Evolutionary conservation across 2,329 filamentous ascomycete genomes (phyloP).

Genomic region (Aspergillus sp.): DNA sequence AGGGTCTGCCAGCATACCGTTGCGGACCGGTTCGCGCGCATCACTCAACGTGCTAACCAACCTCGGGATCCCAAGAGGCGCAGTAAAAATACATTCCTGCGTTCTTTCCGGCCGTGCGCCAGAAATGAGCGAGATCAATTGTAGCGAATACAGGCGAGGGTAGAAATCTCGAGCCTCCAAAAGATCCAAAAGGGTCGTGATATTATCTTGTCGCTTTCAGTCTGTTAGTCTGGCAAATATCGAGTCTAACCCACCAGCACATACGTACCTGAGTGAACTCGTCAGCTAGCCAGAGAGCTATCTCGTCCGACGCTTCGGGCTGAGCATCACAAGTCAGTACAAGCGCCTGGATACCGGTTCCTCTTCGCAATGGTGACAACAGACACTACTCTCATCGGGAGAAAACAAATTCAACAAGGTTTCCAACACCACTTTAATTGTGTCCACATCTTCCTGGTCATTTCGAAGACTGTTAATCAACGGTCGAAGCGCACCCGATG

Average conservation of each 20-base stretch:
- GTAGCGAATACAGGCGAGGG: slow-evolving; percentile 79
- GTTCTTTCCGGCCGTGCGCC: slow-evolving; percentile 80
- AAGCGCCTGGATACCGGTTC: neutral
- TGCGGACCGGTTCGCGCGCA: slow-evolving; percentile 73
- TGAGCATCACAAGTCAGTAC: slow-evolving; percentile 36
- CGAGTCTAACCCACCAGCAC: slow-evolving; percentile 1
- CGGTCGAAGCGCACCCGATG: slow-evolving; percentile 81
- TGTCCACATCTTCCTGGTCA: slow-evolving; percentile 92
- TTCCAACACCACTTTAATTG: slow-evolving; percentile 88
- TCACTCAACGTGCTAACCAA: slow-evolving; percentile 81
- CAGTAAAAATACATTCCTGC: slow-evolving; percentile 86
- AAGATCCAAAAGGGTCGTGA: slow-evolving; percentile 79
- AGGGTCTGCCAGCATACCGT: slow-evolving; percentile 42
- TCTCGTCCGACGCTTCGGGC: slow-evolving; percentile 92
- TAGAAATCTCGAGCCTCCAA: slow-evolving; percentile 84
- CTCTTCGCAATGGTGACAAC: slow-evolving; percentile 19
- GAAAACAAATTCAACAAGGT: slow-evolving; percentile 90
- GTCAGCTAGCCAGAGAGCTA: slow-evolving; percentile 90
- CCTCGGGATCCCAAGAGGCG: slow-evolving; percentile 78
- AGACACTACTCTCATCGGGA: slow-evolving; percentile 53
- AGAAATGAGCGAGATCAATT: slow-evolving; percentile 79
- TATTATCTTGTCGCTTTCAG: slow-evolving; percentile 79
- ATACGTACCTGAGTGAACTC: slow-evolving; percentile 78
- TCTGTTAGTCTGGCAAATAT: slow-evolving; percentile 39
- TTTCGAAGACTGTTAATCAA: slow-evolving; percentile 77